A percentile compares a stretch with the other conserved stretches of the same genome.
Evolutionary conservation across 148 eudicot genomes (phyloP).

Genomic region (Camellia sinensis): DNA sequence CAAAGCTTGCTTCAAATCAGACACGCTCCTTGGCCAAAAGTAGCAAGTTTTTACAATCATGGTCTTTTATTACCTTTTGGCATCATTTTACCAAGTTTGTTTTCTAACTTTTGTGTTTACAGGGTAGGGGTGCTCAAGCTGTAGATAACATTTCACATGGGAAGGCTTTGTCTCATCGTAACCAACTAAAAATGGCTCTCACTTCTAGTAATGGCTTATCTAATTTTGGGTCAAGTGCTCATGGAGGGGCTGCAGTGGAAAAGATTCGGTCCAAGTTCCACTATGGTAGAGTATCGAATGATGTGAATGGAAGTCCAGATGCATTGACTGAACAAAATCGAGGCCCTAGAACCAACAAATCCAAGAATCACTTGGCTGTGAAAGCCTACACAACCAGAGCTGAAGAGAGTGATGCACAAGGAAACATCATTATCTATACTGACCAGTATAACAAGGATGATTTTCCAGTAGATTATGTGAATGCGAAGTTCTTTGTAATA

Average conservation of each 20-base stretch:
- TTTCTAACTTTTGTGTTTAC: conserved; percentile 10
- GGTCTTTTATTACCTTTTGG: neutral
- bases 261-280: conserved; percentile 48
- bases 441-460: conserved; percentile 73
- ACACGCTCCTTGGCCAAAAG: conserved; percentile 18
- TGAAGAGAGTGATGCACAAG: conserved; percentile 61
- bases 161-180: conserved; percentile 41
- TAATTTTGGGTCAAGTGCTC: conserved; percentile 39
- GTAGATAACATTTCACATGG: conserved; percentile 35
- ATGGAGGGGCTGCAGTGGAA: conserved; percentile 33
- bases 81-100: neutral
- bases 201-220: conserved; percentile 47
- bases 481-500: conserved; percentile 79
- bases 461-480: conserved; percentile 47
- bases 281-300: conserved; percentile 36
- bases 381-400: conserved; percentile 76
- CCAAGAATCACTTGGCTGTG: conserved; percentile 58
- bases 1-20: conserved; percentile 43
- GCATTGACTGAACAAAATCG: conserved; percentile 54
- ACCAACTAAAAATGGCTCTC: conserved; percentile 40
- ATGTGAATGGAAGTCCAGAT: conserved; percentile 43
- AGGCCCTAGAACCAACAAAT: conserved; percentile 60
- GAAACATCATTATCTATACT: conserved; percentile 64
- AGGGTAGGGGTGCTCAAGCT: conserved; percentile 54
- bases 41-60: neutral